Evolutionary conservation across 2,329 filamentous ascomycete genomes (phyloP), one percentile per base, ranked within the genome.

Genomic region (Neonectria punicea): DNA sequence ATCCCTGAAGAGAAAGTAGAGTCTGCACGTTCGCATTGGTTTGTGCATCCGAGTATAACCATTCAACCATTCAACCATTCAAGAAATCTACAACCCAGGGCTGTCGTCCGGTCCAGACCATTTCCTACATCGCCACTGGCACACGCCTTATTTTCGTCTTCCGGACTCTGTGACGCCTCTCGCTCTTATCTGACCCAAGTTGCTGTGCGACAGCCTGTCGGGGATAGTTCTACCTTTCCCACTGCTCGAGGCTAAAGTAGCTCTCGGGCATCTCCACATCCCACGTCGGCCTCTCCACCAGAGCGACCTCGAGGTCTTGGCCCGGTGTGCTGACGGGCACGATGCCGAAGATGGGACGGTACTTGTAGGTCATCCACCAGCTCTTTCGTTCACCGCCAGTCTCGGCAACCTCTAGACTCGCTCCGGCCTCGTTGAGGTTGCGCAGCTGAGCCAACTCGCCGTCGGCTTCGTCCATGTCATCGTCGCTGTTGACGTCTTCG

Each of bases 361-460:
- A 99, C 80, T 97, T 97, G 84, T 92, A 94, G 5, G 94, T 97
- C 76, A 90, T 89, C 93, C 94, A 98, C 81, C 82, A 87, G 67
- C 79, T 81, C 66, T 76, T 79, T 53, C 73, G 74, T 65, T 74
- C 73, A 61, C 70, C 74, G 50, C 68, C 68, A 55, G 69, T 68
- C 47, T 70, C 70, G 32, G 67, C 58, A 43, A 68, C 66, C 41
- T 74, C 70, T 7, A 68, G 41, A 50, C 61, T 41, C 57, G 67
- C 51, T 44, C 61, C 58, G 58, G 68, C 63, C 60, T 68, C 72
- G 67, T 68, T 73, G 46, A 61, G 67, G 67, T 73, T 74, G 63
- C 78, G 76, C 46, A 81, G 76, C 58, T 77, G 73, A 14, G 76
- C 73, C 30, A 80, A 74, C 70, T 80, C 78, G 58, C 74, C 76